Base-by-base conservation (phyloP, 495 filamentous ascomycete genomes). In the Neurospora tetraspora region DNA sequence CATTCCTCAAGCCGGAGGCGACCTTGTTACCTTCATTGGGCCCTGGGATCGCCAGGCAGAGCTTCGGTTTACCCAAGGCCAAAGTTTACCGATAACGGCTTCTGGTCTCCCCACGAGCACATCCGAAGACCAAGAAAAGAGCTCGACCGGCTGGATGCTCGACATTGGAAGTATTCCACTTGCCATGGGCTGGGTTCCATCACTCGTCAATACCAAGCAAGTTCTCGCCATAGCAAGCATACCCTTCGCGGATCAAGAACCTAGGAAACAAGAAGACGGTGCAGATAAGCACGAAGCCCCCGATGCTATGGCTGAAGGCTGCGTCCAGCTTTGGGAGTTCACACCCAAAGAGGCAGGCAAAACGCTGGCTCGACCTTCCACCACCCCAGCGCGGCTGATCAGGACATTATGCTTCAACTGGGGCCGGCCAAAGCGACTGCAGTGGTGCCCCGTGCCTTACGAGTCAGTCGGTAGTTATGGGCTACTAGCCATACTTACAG, bases 311-410 rank as follows among this genome's bases (percentile, higher is more conserved):
- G 14, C 53, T 72, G 42, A 74, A 16, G 83, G 83, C 2, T 72
- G 73, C 31, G 72, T 86, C 39, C 85, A 86, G 75, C 75, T 86
- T 43, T 85, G 84, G 82, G 80, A 80, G 71, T 81, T 85, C 47
- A 68, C 74, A 10, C 73, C 73, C 4, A 74, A 75, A 39, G 73
- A 73, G 45, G 40, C 68, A 73, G 43, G 53, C 5, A 47, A 70
- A 16, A 73, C 71, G 31, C 69, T 77, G 71, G 74, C 77, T 23
- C 31, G 53, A 9, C 75, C 80, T 5, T 76, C 76, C 2, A 40
- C 70, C 16, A 70, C 53, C 20, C 71, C 77, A 1, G 80, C 83
- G 0, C 76, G 76, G 53, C 71, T 83, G 36, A 69, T 77, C 11
- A 73, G 76, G 34, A 73, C 76, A 23, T 73, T 82, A 36, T 82